Conservation (phyloP, 2,329 filamentous ascomycete species). For the Aspergillus sp. region DNA sequence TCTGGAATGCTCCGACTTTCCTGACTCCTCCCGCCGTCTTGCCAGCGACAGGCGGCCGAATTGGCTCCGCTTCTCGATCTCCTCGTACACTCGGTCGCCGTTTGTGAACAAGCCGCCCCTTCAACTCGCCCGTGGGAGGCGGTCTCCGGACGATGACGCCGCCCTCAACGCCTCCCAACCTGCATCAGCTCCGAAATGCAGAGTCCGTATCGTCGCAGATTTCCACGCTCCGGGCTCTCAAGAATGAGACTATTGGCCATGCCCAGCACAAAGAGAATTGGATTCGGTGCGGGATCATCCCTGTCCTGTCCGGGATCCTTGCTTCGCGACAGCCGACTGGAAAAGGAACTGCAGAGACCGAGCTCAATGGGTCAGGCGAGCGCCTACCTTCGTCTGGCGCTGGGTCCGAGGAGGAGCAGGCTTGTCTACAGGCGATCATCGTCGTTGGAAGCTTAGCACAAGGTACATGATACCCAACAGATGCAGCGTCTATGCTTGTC, state of each 20-base stretch:
- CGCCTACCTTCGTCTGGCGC: constrained; percentile 20
- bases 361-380: constrained; percentile 18
- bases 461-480: constrained; percentile 49
- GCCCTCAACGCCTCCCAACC: constrained; percentile 44
- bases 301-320: constrained; percentile 41
- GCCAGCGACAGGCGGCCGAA: no score
- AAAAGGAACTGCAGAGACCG: constrained; percentile 19
- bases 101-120: no score
- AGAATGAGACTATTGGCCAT: constrained; percentile 85
- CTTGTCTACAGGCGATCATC: constrained; percentile 69
- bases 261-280: constrained; percentile 74
- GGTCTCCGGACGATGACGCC: constrained; percentile 44
- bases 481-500: no score
- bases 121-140: constrained; percentile 19
- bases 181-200: constrained; percentile 50
- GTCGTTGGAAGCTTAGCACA: constrained; percentile 77
- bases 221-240: constrained; percentile 60
- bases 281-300: constrained; percentile 57
- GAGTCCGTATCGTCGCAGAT: constrained; percentile 34
- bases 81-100: no score
- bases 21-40: no score
- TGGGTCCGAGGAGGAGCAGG: constrained; percentile 55
- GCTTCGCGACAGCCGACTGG: constrained; percentile 36
- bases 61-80: not conserved
- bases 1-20: no score